Evolutionary conservation across 805 yeast species (phyloP), one percentile per base, ranked within the genome.

Genomic region (Kodamaea nitidulidarum): DNA sequence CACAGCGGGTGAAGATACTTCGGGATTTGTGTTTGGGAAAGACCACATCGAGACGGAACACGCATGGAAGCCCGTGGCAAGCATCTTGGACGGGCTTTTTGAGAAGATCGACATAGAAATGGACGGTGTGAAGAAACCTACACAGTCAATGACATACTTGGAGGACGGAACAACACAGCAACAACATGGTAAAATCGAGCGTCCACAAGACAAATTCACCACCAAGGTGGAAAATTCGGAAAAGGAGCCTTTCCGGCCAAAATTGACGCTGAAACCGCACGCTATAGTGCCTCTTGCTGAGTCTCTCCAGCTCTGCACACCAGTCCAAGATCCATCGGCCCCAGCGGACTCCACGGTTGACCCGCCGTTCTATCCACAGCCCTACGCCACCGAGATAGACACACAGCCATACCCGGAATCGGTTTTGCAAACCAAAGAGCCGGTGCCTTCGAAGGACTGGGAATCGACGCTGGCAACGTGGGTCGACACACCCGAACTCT

Each of bases 101-200:
- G 98, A 91, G 55, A 83, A 76, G 45, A 69, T 86, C 1, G 96
- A 88, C 53, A 70, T 78, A 34, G 75, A 81, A 2, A 63, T 83
- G 35, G 95, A 84, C 51, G 62, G 58, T 41, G 45, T 43, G 33
- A 51, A 34, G 61, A 44, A 32, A 25, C 31, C 35, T 7, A 17
- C 12, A 16, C 20, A n/a, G 3, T 26, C 38, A 27, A 44, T 70
- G 44, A 75, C 75, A 3, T 78, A 75, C 48, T 55, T 80, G 36
- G 84, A 80, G 46, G 82, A 76, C 41, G 46, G 54, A 3, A 7
- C 35, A 15, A n/a, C 15, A 7, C 32, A 10, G 20, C 4, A 38
- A 39, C 42, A 36, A 18, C 20, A 37, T 17, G 15, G 27, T 5
- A 36, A 55, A 44, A 58, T 78, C 15, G 60, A 55, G 3, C 87